Evolutionary conservation across 352 stramenopile genomes (phyloP).

Genomic region (Phytophthora nicotianae): DNA sequence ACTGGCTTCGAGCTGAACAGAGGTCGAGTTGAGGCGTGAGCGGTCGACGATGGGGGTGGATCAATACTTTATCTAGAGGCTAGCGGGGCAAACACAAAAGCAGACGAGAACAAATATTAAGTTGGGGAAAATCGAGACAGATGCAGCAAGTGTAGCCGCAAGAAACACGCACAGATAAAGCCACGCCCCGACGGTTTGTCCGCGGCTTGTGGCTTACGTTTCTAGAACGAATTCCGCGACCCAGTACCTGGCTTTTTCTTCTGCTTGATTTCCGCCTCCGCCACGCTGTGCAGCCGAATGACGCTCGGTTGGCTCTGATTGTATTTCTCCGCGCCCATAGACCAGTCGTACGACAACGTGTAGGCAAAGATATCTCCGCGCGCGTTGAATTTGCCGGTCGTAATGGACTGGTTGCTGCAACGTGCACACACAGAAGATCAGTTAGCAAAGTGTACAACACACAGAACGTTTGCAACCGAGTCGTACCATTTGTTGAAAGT

Average conservation of each 20-base stretch:
- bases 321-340: constrained; percentile 92
- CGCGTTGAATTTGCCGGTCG: constrained; percentile 92
- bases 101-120: constrained; percentile 40
- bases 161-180: constrained; percentile 42
- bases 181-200: constrained; percentile 37
- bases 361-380: constrained; percentile 96
- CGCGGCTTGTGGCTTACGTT: constrained; percentile 38
- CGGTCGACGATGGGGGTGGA: constrained; percentile 13
- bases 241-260: constrained; percentile 91
- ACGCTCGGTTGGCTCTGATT: constrained; percentile 88
- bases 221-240: constrained; percentile 55
- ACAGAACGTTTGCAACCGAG: not conserved
- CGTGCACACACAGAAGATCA: constrained; percentile 9
- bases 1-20: constrained; percentile 19
- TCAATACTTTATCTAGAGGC: constrained; percentile 48
- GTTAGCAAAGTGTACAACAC: not conserved
- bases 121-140: constrained; percentile 23
- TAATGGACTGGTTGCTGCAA: constrained; percentile 88
- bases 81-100: constrained; percentile 22
- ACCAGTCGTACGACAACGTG: constrained; percentile 97
- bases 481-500: constrained; percentile 76
- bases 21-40: constrained; percentile 26
- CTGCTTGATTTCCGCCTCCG: constrained; percentile 95
- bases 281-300: constrained; percentile 93
- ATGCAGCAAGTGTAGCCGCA: constrained; percentile 32